Evolutionary conservation across 768 basidiomycete genomes (phyloP), one percentile per base, ranked within the genome.

Genomic region (Crepidotus variabilis): DNA sequence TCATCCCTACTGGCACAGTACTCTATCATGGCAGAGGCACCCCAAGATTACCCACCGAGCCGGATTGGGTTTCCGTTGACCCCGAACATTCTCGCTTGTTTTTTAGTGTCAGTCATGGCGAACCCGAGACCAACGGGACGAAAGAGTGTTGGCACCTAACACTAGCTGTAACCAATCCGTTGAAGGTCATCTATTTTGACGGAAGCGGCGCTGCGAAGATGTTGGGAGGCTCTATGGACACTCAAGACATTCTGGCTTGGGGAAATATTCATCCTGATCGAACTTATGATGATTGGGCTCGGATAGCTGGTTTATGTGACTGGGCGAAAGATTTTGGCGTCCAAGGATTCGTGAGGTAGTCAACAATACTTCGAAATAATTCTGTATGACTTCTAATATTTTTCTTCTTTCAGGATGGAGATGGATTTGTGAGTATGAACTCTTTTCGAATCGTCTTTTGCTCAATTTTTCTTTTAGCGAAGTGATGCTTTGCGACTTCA

Each of bases 121-220:
- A 28, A 28, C 28, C 28, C 28, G 28, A 28, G 8, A 28, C 28
- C 28, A 28, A 28, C 34, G 6, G 6, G 20, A 35, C 6, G 9
- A 16, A 33, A 18, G 22, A 21, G 14, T 9, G 18, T n/a, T 16
- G 75, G 74, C 75, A 74, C 21, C 64, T 78, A 13, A 78, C 76
- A 6, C 56, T 76, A 6, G 70, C 71, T 11, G 56, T 70, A 3
- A 67, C 69, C 2, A 70, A 76, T 1, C 64, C 78, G 0, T 62
- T 83, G 23, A 78, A 75, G 43, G 63, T 82, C 2, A 53, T 82
- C 6, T 81, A 82, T 57, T 82, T 83, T 45, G 82, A 84, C 51
- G 81, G 82, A 0, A 77, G 67, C 47, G 79, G 80, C 52, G 80
- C 76, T 0, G 74, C 71, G 1, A 81, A 79, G 54, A 66, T 78